Conservation (phyloP, 441 rosid genomes). For the Manihot esculenta region DNA sequence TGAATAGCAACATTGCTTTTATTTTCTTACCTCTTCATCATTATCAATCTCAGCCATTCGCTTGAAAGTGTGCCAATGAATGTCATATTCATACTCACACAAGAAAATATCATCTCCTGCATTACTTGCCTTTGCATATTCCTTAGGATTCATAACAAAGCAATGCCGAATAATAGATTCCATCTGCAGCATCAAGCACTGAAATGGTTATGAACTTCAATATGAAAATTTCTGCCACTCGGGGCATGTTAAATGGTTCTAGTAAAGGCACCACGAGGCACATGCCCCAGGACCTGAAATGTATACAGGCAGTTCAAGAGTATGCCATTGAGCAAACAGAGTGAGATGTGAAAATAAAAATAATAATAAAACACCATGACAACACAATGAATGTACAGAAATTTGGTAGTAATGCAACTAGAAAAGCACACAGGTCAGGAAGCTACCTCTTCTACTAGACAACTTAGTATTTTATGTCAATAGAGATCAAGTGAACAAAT, state of each 20-base stretch:
- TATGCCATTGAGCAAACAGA: neutral
- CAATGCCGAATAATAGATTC: slow-evolving; percentile 80
- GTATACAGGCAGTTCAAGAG: neutral
- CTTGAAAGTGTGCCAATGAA: slow-evolving; percentile 88
- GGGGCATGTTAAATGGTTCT: neutral
- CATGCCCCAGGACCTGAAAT: neutral
- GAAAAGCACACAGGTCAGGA: neutral
- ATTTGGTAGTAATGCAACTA: neutral
- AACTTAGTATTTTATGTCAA: neutral
- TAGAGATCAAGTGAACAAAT: neutral
- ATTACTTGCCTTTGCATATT: slow-evolving; percentile 63
- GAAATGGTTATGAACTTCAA: slow-evolving; percentile 13
- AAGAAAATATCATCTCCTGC: slow-evolving; percentile 90
- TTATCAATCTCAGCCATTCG: slow-evolving; percentile 72
- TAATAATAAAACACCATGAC: neutral
- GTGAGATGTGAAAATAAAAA: neutral
- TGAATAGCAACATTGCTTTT: neutral
- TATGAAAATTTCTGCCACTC: slow-evolving; percentile 2
- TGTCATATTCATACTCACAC: slow-evolving; percentile 93
- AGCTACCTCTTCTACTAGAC: neutral
- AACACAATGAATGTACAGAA: neutral
- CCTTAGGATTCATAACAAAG: slow-evolving; percentile 68
- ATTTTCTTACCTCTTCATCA: slow-evolving; percentile 45
- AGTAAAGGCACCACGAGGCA: neutral
- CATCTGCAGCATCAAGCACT: slow-evolving; percentile 51